Conservation (phyloP, 1,284 basidiomycete genomes). For the Thelephora terrestris region DNA sequence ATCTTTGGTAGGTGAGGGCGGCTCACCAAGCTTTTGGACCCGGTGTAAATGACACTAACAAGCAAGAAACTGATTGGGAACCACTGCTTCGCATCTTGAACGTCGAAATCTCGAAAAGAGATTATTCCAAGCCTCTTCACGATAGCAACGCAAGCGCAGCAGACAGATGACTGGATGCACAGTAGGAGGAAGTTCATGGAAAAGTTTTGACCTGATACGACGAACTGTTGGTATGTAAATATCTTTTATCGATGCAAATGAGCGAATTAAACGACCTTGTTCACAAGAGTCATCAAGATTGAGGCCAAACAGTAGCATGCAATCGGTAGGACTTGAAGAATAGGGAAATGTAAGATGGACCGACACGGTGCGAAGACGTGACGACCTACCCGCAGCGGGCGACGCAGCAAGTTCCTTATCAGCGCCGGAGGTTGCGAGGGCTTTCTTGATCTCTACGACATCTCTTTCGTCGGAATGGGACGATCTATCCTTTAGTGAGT, state of each 20-base stretch:
- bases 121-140: conserved; percentile 82
- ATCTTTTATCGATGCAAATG: conserved; percentile 1
- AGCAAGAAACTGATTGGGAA: conserved; percentile 90
- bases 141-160: conserved; percentile 63
- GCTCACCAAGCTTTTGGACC: conserved; percentile 90
- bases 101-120: conserved; percentile 80
- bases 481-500: background rate
- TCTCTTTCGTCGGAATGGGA: conserved; percentile 29
- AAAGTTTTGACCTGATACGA: conserved; percentile 90
- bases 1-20: background rate
- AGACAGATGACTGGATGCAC: conserved; percentile 86
- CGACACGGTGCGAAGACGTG: background rate
- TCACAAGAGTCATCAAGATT: conserved; percentile 96
- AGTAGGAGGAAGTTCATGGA: conserved; percentile 96
- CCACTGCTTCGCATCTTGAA: conserved; percentile 85
- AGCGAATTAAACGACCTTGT: conserved; percentile 64
- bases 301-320: conserved; percentile 89
- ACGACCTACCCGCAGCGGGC: conserved; percentile 30
- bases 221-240: conserved; percentile 49
- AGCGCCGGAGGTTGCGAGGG: conserved; percentile 40
- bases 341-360: conserved; percentile 1
- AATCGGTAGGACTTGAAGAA: conserved; percentile 53
- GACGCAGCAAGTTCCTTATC: conserved; percentile 25
- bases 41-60: conserved; percentile 95
- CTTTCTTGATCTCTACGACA: conserved; percentile 53